Percentiles rank a stretch among this genome's conserved stretches.
Evolutionary conservation across 306 rosid species (phyloP).

Genomic region (Cucurbita argyrosperma): DNA sequence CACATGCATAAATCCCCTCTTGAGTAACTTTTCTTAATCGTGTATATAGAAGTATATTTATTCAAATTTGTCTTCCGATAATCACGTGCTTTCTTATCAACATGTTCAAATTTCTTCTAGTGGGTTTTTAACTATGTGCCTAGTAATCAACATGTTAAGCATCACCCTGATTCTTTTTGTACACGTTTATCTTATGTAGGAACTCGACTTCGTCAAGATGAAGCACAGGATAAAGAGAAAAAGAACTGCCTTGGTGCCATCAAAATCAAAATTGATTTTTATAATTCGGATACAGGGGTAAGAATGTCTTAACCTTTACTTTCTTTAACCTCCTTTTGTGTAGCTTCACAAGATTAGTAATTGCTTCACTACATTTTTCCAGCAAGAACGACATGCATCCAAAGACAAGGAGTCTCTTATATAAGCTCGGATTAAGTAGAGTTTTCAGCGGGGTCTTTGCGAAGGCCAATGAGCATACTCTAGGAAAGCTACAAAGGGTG

Average conservation of each 20-base stretch:
- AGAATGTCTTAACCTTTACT: not conserved
- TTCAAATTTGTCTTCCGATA: not conserved
- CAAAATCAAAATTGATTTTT: conserved; percentile 35
- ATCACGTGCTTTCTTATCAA: too few relatives aligned
- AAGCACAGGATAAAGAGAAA: conserved; percentile 60
- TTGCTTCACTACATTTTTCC: not conserved
- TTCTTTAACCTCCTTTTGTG: not conserved
- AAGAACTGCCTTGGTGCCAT: conserved; percentile 9
- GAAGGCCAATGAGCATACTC: conserved; percentile 34
- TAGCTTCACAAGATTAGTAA: not conserved
- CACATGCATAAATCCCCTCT: not conserved
- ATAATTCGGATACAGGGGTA: conserved; percentile 69
- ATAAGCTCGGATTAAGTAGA: conserved; percentile 43
- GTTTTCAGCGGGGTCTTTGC: conserved; percentile 54
- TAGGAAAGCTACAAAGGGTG: conserved; percentile 54
- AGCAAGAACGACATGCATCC: conserved; percentile 89
- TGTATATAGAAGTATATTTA: not conserved
- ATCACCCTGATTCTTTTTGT: not conserved
- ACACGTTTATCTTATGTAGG: conserved; percentile 25
- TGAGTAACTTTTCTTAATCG: not conserved
- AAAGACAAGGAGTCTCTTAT: conserved; percentile 40
- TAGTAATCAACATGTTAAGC: not conserved
- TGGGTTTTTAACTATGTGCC: not conserved
- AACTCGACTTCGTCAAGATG: conserved; percentile 60
- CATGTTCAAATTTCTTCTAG: not conserved